phyloP scores from a whole-genome alignment of 2,329 filamentous ascomycete species.

The Botrytis medusae region DNA sequence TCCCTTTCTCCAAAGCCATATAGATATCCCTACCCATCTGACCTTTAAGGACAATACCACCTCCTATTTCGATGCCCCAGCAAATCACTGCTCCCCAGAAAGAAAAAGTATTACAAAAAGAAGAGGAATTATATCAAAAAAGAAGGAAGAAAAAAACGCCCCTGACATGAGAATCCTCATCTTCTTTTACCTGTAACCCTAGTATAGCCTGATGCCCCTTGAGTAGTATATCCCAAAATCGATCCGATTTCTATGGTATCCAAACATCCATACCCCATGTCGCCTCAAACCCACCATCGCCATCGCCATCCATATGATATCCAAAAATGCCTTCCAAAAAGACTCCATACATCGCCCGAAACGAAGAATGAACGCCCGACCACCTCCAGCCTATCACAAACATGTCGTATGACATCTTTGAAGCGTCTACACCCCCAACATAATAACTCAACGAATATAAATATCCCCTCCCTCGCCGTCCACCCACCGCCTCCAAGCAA shows the following conservation, averaged over 20 bases:
- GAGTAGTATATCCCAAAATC: slow-evolving; percentile 5
- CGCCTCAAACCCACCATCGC: not conserved
- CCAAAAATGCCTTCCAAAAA: slow-evolving; percentile 9
- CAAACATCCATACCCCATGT: not conserved
- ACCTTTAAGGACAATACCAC: not conserved
- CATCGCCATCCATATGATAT: slow-evolving; percentile 4
- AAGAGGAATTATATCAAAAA: not conserved
- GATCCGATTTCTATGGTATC: not conserved
- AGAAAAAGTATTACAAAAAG: not conserved
- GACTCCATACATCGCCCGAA: slow-evolving; percentile 10
- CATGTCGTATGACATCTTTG: not conserved
- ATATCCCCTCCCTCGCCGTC: slow-evolving; percentile 88
- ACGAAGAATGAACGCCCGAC: slow-evolving; percentile 4
- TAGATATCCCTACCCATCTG: not conserved
- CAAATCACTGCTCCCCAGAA: not conserved
- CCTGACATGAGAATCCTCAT: not conserved
- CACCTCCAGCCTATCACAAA: not conserved
- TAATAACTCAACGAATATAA: slow-evolving; percentile 54
- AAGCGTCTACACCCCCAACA: not conserved
- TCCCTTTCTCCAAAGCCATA: not conserved
- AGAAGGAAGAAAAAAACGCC: not conserved
- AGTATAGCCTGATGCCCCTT: not conserved
- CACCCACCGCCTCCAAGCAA: slow-evolving; percentile 88
- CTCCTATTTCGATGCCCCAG: not conserved
- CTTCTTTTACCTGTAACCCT: not conserved